Evolutionary conservation across 164 flowering plant species (phyloP).

Genomic region (Chloranthus sessilifolius): DNA sequence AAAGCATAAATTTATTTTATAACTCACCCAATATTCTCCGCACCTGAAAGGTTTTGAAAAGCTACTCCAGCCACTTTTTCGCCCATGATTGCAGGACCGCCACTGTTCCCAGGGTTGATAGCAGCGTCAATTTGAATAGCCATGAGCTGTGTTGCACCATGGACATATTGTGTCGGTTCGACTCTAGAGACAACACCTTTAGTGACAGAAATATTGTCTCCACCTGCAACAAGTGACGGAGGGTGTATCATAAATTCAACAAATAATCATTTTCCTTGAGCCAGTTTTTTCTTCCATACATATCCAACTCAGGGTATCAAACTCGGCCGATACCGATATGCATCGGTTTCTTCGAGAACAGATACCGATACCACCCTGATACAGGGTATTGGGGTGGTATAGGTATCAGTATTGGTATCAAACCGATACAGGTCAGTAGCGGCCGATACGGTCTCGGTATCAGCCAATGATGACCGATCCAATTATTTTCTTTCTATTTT

Average conservation of each 20-base stretch:
- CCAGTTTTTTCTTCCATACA: no score
- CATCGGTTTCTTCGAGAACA: no score
- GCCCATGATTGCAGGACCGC: constrained; percentile 98
- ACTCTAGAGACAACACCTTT: constrained; percentile 97
- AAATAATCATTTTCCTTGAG: no score
- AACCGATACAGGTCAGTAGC: no score
- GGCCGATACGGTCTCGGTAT: no score
- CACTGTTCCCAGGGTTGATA: constrained; percentile 95
- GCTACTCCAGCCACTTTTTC: constrained; percentile 94
- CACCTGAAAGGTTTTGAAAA: constrained; percentile 91
- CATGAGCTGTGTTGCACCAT: constrained; percentile 86
- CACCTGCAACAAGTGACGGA: constrained; percentile 48
- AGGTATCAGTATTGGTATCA: no score
- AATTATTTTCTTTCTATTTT: no score
- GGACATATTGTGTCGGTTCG: constrained; percentile 91
- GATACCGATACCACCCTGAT: no score
- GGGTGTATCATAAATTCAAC: background rate
- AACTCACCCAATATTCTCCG: constrained; percentile 95
- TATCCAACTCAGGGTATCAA: no score
- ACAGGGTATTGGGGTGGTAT: no score
- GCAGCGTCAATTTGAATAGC: constrained; percentile 98
- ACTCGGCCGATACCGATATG: no score
- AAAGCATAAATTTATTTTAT: background rate
- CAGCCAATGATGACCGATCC: no score
- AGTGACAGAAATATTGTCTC: constrained; percentile 94